Evolutionary conservation across 192 early-diverging fungal genomes (phyloP), one percentile per base, ranked within the genome.

Genomic region (Coemansia guatemalensis): DNA sequence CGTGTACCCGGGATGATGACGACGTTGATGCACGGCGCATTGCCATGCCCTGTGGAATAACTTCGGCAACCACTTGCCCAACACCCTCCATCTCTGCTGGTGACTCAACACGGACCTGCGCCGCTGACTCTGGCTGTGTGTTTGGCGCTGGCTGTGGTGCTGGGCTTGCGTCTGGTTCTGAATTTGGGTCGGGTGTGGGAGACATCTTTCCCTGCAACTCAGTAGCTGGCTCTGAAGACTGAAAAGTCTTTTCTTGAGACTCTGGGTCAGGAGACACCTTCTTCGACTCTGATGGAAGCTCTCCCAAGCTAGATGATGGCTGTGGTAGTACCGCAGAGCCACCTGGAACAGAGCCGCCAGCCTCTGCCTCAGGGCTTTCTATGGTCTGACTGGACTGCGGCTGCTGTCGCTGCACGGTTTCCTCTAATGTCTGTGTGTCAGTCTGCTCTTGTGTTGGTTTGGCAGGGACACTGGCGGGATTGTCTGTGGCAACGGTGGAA

Each of bases 1-100:
- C 78, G 54, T 83, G 82, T 5, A 83, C 64, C 44, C 74, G 73
- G 20, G 82, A 81, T 1, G 75, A 71, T 21, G 73, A 76, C 32
- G 68, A 65, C 12, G 71, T 69, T 4, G 73, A 81, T 18, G 69
- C 68, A 44, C 73, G 74, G 5, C 68, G 73, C 44, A 75, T 62
- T 14, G 18, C 48, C 25, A 49, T 57, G 54, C 60, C 67, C 11
- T 44, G 60, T 30, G 63, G 41, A 44, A 65, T 17, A 21, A 48
- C 22, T 8, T 18, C 53, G 5, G 24, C 39, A 29, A 7, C 41
- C 53, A n/a, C 26, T 7, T 54, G 25, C 26, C 12, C 39, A 17
- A 9, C 9, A 17, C 12, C 24, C 25, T 54, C 53, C 29, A 39
- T 41, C 20, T 4, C 22, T 23, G 59, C 49, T 30, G 59, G 24